Evolutionary conservation across 176 grass and related monocot species (phyloP), one percentile per base, ranked within the genome.

Genomic region (Carex scoparia): DNA sequence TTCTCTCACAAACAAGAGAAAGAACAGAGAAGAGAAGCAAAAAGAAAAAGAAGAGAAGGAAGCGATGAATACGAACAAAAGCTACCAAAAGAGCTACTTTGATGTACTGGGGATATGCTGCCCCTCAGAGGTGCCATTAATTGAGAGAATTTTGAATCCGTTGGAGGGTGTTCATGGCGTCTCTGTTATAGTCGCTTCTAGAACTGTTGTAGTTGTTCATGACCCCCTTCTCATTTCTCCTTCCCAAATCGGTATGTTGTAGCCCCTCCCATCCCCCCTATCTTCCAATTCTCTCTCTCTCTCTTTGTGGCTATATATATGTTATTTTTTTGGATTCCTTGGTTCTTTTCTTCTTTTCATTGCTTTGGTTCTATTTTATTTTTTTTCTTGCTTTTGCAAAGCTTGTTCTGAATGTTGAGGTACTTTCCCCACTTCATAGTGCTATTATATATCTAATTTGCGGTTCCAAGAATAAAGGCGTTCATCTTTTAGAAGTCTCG

Each of bases 51-150:
- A 19, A 64, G 66, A 88, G 5, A 28, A 40, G 16, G n/a, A 63
- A 18, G 65, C 30, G 55, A 83, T 46, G 77, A 82, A 46, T 60
- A 60, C n/a, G 10, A 3, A 19, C 32, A 49, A 56, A 3, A 91
- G 66, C 79, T 59, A 44, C 49, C 78, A 94, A 61, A 99, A 94
- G 91, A 99, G 90, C 86, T 99, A 99, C 87, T 99, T 99, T 80
- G 97, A 99, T 69, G 97, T 99, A 38, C 63, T 99, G 85, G 97
- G 97, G 42, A 87, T 99, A 55, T 99, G 97, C 84, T 99, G 97
- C 88, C 87, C 97, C 28, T 86, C 97, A 1, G 97, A 99, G 87
- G 93, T 92, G 44, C 91, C 97, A 0, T 85, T 96, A 0, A 84
- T 99, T 35, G 97, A 96, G 88, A 96, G 85, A 55, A 91, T 96